These are phyloP conservation scores for Xylariales sp. DNA, from an alignment of 2,329 filamentous ascomycete genomes.

Conservation along the genomic window DNA sequence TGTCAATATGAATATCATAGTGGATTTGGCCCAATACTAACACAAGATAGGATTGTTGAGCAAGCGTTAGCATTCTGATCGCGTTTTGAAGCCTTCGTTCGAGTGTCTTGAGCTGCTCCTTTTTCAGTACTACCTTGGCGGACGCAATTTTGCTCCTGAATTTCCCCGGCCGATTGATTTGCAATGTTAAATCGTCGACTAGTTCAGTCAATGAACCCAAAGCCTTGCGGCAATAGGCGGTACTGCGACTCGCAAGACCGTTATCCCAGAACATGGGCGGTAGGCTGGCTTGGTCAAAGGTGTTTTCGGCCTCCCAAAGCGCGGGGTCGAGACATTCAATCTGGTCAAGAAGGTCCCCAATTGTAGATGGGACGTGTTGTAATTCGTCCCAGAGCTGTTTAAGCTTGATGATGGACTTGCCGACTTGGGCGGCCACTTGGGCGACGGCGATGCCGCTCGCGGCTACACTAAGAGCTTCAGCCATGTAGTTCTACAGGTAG, in stretches of 20 bases:
- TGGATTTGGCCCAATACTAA: slow-evolving; percentile 18
- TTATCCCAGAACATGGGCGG: slow-evolving; percentile 35
- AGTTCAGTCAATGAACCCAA: slow-evolving; percentile 37
- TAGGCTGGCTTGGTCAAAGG: slow-evolving; percentile 23
- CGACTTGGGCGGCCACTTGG: slow-evolving; percentile 41
- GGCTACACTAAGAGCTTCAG: slow-evolving; percentile 43
- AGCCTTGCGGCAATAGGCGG: slow-evolving; percentile 43
- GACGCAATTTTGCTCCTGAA: slow-evolving; percentile 14
- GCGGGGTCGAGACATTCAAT: slow-evolving; percentile 45
- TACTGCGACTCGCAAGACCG: slow-evolving; percentile 29
- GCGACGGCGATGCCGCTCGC: slow-evolving; percentile 45
- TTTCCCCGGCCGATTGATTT: slow-evolving; percentile 29
- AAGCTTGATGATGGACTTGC: slow-evolving; percentile 42
- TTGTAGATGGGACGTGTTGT: slow-evolving; percentile 44
- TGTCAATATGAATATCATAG: slow-evolving; percentile 10
- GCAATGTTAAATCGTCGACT: slow-evolving; percentile 37
- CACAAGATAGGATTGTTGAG: slow-evolving; percentile 43
- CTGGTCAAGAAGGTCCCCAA: slow-evolving; percentile 43
- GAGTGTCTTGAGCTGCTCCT: slow-evolving; percentile 36
- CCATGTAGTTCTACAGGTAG: slow-evolving; percentile 34
- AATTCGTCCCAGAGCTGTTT: slow-evolving; percentile 45
- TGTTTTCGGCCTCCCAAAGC: slow-evolving; percentile 40
- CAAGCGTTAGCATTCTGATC: slow-evolving; percentile 38
- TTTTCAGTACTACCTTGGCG: slow-evolving; percentile 41
- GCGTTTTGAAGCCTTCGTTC: slow-evolving; percentile 41